Percentiles rank a stretch among this genome's conserved stretches.
Conservation (phyloP, 768 basidiomycete species). For the Boletus rex-veris region DNA sequence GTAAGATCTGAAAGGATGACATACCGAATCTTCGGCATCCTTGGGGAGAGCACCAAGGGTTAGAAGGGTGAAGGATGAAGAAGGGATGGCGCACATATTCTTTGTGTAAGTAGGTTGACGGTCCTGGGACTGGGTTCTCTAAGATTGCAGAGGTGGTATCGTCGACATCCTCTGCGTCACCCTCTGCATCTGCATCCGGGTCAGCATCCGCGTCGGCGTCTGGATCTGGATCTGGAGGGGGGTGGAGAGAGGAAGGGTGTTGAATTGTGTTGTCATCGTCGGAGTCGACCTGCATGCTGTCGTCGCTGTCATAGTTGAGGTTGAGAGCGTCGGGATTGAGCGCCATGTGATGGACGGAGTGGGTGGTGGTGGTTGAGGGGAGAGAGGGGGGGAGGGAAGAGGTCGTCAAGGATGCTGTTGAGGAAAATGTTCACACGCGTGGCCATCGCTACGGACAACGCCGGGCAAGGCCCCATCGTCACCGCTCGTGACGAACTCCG, state of each 20-base stretch:
- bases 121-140: slow-evolving; percentile 36
- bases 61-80: slow-evolving; percentile 6
- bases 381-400: slow-evolving; percentile 33
- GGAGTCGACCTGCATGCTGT: slow-evolving; percentile 73
- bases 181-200: slow-evolving; percentile 39
- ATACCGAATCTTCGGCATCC: slow-evolving; percentile 34
- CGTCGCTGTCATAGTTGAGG: slow-evolving; percentile 50
- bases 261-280: slow-evolving; percentile 37
- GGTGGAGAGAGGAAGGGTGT: slow-evolving; percentile 15
- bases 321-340: slow-evolving; percentile 43
- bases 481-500: slow-evolving; percentile 42
- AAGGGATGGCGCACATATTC: slow-evolving; percentile 51
- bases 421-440: slow-evolving; percentile 41
- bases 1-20: slow-evolving; percentile 12
- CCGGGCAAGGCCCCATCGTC: slow-evolving; percentile 42
- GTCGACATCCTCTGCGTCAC: slow-evolving; percentile 40
- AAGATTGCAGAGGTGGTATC: slow-evolving; percentile 36
- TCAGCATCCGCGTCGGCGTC: slow-evolving; percentile 63
- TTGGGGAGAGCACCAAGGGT: slow-evolving; percentile 5
- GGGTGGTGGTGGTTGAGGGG: slow-evolving; percentile 35
- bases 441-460: slow-evolving; percentile 42
- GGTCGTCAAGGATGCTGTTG: slow-evolving; percentile 41
- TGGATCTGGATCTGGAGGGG: slow-evolving; percentile 33
- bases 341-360: slow-evolving; percentile 31
- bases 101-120: slow-evolving; percentile 47